Evolutionary conservation across 352 stramenopile species (phyloP), one percentile per base, ranked within the genome.

Genomic region (Pilasporangium apinafurcum): DNA sequence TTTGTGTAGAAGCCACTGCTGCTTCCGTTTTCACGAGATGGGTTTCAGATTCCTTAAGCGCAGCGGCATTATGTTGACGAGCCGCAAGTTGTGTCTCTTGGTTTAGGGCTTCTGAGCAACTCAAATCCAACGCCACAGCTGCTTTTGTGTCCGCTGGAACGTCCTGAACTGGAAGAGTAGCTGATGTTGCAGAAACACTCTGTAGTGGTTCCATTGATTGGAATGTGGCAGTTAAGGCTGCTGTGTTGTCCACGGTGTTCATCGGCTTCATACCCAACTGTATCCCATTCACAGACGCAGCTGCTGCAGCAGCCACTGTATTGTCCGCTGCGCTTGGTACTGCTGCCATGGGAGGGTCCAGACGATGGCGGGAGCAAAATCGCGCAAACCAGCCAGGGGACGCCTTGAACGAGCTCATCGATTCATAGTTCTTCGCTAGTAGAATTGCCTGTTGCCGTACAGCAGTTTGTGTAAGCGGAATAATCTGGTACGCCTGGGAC

Each of bases 361-460:
- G 58, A 37, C 74, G 74, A 43, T 94, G 80, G 20, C 82, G 76
- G 41, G 82, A 89, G 59, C 83, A 94, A 53, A 92, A 94, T 48
- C 83, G 80, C 46, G 80, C 75, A 48, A 92, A 94, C 83, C 83
- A 94, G 21, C 83, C 82, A 0, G 80, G 78, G 5, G 83, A 92
- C 4, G 83, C 83, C 59, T 94, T 91, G 55, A 94, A 92, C 24
- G 71, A 86, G 32, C 58, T 58, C 80, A 94, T 92, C 26, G 60
- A 66, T 21, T 91, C 75, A 54, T 91, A 91, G 37, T 91, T 92
- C 48, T 90, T 90, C 16, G 80, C 72, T 13, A 94, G 44, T 2
- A 89, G 41, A 43, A 94, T 89, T 28, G 83, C 83, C 37, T 92
- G 79, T 49, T 94, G 80, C 16, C 82, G 77, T 51, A 92, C 78